Base-by-base conservation (phyloP, 805 yeast genomes). In the Deakozyma indianensis region DNA sequence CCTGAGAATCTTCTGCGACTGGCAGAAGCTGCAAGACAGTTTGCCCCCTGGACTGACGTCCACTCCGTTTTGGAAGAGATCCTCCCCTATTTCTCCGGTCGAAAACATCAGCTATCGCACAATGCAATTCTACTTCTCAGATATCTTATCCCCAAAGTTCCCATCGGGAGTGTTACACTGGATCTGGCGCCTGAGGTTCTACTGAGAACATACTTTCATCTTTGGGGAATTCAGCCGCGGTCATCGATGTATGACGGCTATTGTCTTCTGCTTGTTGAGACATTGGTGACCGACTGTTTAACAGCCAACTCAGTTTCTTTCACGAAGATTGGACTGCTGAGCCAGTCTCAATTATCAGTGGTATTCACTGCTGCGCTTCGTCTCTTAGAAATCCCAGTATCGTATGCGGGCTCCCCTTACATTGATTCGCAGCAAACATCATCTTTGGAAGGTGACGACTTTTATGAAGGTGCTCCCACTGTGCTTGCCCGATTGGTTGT, bases 181-280 rank as follows among this genome's bases (percentile, higher is more conserved):
- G 4, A 7, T 32, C 38, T n/a, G 16, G 5, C 11, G 9, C 38
- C 38, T 11, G 4, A 7, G 5, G 11, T n/a, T 5, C 16, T 32
- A n/a, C 4, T 32, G 38, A 9, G 18, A 9, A 32, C 38, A 9
- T 32, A 32, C 18, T 32, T 32, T n/a, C 4, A 32, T n/a, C 18
- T 32, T 7, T 32, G 38, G 38, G 38, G 38, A 9, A 32, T 32
- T 9, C 38, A 32, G 16, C 38, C 38, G 5, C 38, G 38, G 16
- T 32, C 38, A n/a, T 32, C 38, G 5, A 32, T 32, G 38, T 32
- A 32, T 32, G 38, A 32, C 18, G 38, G 38, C 16, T 32, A 32
- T 32, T 32, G 38, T 20, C 38, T 32, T 32, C 5, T 20, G 18
- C 18, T 32, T 5, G 38, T 32, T 9, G 38, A 32, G 16, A 32